These are phyloP conservation scores for Typha latifolia DNA, from an alignment of 176 grass and related monocot genomes.

Conservation along the genomic window DNA sequence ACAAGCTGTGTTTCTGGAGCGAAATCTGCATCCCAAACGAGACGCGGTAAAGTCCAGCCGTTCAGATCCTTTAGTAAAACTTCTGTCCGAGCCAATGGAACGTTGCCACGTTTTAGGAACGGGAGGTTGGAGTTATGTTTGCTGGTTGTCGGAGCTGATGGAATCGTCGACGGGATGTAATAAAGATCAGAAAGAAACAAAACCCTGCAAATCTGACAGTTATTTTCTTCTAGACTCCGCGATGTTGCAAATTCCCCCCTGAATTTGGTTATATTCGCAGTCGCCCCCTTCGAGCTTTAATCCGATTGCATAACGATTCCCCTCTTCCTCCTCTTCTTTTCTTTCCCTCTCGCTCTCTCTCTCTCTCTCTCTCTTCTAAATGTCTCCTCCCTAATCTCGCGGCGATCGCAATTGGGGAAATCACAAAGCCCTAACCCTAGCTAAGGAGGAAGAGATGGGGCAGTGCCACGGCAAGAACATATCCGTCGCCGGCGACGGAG, in stretches of 20 bases:
- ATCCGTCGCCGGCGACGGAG: constrained; percentile 25
- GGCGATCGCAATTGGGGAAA: not conserved
- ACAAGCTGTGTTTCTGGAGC: not conserved
- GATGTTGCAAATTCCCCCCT: not conserved
- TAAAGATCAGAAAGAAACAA: not conserved
- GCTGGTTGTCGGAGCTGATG: not conserved
- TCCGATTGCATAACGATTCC: constrained; percentile 18
- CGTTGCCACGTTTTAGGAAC: not conserved
- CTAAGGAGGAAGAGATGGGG: constrained; percentile 39
- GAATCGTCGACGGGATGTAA: not conserved
- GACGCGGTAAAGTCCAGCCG: not conserved
- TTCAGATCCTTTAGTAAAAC: too few relatives aligned
- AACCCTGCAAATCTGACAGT: not conserved
- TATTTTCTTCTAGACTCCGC: not conserved
- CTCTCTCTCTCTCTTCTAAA: not conserved
- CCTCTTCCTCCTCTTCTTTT: constrained; percentile 4
- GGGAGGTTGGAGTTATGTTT: not conserved
- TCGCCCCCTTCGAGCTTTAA: constrained; percentile 26
- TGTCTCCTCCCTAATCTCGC: not conserved
- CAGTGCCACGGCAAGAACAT: constrained; percentile 76
- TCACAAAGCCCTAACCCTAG: constrained; percentile 32
- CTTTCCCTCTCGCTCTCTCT: constrained; percentile 7
- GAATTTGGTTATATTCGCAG: not conserved
- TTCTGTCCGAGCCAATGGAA: not conserved
- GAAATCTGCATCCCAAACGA: not conserved